Evolutionary conservation across 1,139 yeast genomes (phyloP).

Genomic region (Arxiozyma slooffiae): DNA sequence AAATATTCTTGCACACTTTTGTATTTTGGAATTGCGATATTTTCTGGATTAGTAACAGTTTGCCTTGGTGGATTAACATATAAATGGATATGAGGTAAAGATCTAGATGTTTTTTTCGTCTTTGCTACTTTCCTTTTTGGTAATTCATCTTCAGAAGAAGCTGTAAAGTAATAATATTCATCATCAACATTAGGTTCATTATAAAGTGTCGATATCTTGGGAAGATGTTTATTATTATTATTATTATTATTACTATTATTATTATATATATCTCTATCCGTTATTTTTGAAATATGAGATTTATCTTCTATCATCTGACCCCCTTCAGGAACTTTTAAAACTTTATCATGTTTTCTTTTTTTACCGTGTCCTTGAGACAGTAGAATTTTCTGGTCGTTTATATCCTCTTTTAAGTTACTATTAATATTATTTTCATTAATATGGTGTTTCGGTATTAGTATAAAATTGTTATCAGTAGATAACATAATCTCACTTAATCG

Average conservation of each 20-base stretch:
- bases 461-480: background rate
- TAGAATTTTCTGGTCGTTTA: background rate
- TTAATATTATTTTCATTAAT: background rate
- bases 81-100: slow-evolving; percentile 32
- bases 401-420: background rate
- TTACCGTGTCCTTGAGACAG: background rate
- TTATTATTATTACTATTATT: too few relatives aligned
- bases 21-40: slow-evolving; percentile 39
- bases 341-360: background rate
- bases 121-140: slow-evolving; percentile 19
- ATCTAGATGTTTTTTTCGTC: slow-evolving; percentile 19
- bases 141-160: slow-evolving; percentile 28
- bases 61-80: slow-evolving; percentile 48
- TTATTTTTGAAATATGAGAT: background rate
- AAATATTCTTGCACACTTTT: slow-evolving; percentile 37
- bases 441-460: background rate
- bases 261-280: too few relatives aligned
- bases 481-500: background rate
- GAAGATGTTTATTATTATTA: background rate
- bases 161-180: slow-evolving; percentile 24
- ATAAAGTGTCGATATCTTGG: background rate
- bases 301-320: too few relatives aligned
- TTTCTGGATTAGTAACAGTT: slow-evolving; percentile 69
- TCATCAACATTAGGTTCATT: slow-evolving; percentile 7
- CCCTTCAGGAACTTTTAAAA: background rate